A percentile compares a stretch with the other conserved stretches of the same genome.
Conservation (phyloP, 768 basidiomycete genomes). For the Tylopilus felleus region DNA sequence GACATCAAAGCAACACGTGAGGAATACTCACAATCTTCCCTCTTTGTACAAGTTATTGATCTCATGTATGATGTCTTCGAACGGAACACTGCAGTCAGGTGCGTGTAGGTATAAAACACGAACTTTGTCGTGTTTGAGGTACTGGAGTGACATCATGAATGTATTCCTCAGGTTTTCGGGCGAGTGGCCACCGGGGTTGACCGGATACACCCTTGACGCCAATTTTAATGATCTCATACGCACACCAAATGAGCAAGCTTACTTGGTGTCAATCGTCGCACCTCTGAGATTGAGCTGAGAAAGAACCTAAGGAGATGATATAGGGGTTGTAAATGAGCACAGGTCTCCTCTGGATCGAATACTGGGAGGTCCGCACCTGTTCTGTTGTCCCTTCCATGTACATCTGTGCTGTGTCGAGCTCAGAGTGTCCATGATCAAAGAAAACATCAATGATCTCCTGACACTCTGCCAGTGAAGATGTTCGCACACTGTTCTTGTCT, state of each 20-base stretch:
- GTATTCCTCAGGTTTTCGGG: slow-evolving; percentile 41
- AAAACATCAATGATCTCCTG: slow-evolving; percentile 47
- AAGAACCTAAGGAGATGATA: slow-evolving; percentile 29
- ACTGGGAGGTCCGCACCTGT: slow-evolving; percentile 27
- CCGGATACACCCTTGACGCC: slow-evolving; percentile 38
- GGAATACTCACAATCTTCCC: slow-evolving; percentile 47
- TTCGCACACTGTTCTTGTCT: slow-evolving; percentile 41
- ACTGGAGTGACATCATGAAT: slow-evolving; percentile 45
- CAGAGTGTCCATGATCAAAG: slow-evolving; percentile 39
- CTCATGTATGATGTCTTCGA: slow-evolving; percentile 51
- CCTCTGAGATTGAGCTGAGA: slow-evolving; percentile 39
- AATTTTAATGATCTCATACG: not conserved
- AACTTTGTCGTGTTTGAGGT: slow-evolving; percentile 43
- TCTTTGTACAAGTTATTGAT: slow-evolving; percentile 54
- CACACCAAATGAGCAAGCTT: not conserved
- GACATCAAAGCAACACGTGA: not conserved
- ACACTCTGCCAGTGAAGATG: slow-evolving; percentile 32
- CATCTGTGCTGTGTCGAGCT: slow-evolving; percentile 50
- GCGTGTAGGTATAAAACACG: slow-evolving; percentile 58
- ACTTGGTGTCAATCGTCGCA: slow-evolving; percentile 51
- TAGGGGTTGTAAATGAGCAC: not conserved
- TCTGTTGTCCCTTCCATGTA: slow-evolving; percentile 58
- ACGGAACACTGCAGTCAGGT: slow-evolving; percentile 56
- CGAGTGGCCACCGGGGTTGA: slow-evolving; percentile 39
- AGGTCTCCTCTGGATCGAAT: not conserved